Percentiles rank a stretch among this genome's conserved stretches.
These are phyloP conservation scores for Myriosclerotinia curreyana DNA, from an alignment of 2,329 filamentous ascomycete genomes.

Conservation along the genomic window DNA sequence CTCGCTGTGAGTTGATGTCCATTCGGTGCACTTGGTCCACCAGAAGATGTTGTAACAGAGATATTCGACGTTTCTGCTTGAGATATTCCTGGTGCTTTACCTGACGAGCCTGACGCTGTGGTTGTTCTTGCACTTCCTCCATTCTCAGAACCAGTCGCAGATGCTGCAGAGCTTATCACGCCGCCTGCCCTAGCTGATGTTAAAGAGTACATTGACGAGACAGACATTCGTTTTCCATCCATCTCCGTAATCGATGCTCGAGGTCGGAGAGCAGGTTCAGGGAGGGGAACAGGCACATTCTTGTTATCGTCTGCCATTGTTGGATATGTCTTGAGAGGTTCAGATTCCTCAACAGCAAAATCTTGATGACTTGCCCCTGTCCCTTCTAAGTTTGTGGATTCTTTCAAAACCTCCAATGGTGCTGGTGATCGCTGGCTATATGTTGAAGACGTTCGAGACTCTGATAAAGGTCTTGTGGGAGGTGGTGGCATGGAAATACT, in stretches of 20 bases:
- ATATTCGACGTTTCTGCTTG: conserved; percentile 52
- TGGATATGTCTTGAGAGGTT: conserved; percentile 48
- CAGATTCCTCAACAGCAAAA: conserved; percentile 49
- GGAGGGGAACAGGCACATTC: conserved; percentile 38
- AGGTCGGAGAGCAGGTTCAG: conserved; percentile 49
- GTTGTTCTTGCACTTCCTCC: conserved; percentile 30
- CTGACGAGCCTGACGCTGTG: conserved; percentile 29
- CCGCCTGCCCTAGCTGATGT: conserved; percentile 52
- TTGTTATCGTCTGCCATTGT: conserved; percentile 35
- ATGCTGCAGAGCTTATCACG: conserved; percentile 51
- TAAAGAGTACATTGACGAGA: conserved; percentile 70
- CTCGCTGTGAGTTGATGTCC: conserved; percentile 47
- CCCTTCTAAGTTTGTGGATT: conserved; percentile 28
- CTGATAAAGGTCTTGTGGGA: conserved; percentile 44
- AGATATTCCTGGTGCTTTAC: conserved; percentile 31
- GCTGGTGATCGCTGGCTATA: conserved; percentile 43
- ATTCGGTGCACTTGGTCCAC: conserved; percentile 45
- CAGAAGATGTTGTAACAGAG: conserved; percentile 53
- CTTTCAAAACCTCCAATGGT: conserved; percentile 40
- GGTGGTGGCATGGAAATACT: conserved; percentile 64
- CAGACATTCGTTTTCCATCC: conserved; percentile 64
- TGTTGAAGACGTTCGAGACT: conserved; percentile 38
- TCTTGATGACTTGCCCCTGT: conserved; percentile 41
- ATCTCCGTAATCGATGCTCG: conserved; percentile 50
- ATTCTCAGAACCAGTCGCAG: conserved; percentile 53